phyloP scores from a whole-genome alignment of 495 filamentous ascomycete genomes.

The Staphylotrichum tortipilum region DNA sequence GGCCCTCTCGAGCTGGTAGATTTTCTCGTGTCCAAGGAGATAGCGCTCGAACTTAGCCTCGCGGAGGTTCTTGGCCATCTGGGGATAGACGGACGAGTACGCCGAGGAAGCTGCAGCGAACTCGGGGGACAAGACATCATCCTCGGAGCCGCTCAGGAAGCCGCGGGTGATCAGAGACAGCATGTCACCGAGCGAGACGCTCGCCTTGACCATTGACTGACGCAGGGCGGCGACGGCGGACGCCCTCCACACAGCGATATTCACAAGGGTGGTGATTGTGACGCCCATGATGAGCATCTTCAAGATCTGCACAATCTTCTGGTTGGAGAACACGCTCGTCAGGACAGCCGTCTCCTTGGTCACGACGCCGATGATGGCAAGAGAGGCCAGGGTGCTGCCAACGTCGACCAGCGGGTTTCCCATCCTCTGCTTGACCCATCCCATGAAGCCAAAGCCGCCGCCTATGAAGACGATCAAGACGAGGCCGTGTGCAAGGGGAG shows the following conservation, averaged over 20 bases:
- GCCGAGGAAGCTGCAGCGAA: slow-evolving; percentile 58
- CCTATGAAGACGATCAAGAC: slow-evolving; percentile 83
- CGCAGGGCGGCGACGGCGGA: slow-evolving; percentile 71
- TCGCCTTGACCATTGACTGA: slow-evolving; percentile 64
- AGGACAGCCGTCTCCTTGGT: slow-evolving; percentile 90
- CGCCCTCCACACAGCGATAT: slow-evolving; percentile 68
- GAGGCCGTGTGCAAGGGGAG: slow-evolving; percentile 66
- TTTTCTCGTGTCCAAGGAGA: slow-evolving; percentile 68
- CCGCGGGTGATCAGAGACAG: slow-evolving; percentile 72
- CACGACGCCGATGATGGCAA: slow-evolving; percentile 83
- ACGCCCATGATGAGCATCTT: slow-evolving; percentile 90
- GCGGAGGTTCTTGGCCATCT: slow-evolving; percentile 68
- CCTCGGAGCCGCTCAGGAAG: slow-evolving; percentile 78
- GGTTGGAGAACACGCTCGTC: slow-evolving; percentile 64
- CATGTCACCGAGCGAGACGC: slow-evolving; percentile 71
- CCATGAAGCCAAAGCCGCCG: slow-evolving; percentile 80
- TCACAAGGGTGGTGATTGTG: slow-evolving; percentile 64
- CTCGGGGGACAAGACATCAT: slow-evolving; percentile 55
- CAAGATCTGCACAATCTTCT: slow-evolving; percentile 78
- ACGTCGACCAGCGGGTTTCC: slow-evolving; percentile 84
- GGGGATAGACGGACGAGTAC: slow-evolving; percentile 61
- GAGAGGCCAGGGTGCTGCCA: slow-evolving; percentile 79
- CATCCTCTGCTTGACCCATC: slow-evolving; percentile 84
- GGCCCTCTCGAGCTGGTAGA: slow-evolving; percentile 70
- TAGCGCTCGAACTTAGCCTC: slow-evolving; percentile 92